phyloP scores from a whole-genome alignment of 106 monocot species.

The Gastrodia elata region DNA sequence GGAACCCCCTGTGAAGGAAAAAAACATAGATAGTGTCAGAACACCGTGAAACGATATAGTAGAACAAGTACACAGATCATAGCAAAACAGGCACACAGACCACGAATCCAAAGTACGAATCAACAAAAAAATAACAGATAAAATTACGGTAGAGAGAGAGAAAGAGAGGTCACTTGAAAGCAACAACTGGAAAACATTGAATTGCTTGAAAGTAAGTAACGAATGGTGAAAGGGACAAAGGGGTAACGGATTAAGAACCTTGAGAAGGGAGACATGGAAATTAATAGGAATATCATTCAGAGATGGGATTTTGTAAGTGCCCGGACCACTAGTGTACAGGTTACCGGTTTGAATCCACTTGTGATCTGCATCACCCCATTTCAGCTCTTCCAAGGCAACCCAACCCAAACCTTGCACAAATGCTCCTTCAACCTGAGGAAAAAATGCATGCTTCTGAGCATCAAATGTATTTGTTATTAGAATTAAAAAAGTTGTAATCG shows the following conservation, averaged over 20 bases:
- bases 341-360: conserved; percentile 83
- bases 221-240: not conserved
- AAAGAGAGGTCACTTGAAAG: not conserved
- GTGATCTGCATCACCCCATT: conserved; percentile 95
- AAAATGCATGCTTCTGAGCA: not conserved
- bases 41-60: too few relatives aligned
- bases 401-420: conserved; percentile 97
- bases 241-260: conserved; percentile 33
- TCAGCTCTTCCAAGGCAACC: conserved; percentile 88
- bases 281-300: conserved; percentile 89
- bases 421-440: conserved; percentile 81
- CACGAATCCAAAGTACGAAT: too few relatives aligned
- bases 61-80: too few relatives aligned
- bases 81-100: too few relatives aligned
- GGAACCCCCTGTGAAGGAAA: conserved; percentile 45
- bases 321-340: conserved; percentile 84
- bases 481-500: not conserved
- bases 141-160: too few relatives aligned
- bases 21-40: not conserved
- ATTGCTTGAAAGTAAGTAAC: not conserved
- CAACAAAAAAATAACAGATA: too few relatives aligned
- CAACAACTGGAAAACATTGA: not conserved
- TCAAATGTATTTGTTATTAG: not conserved
- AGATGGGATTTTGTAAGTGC: conserved; percentile 88
- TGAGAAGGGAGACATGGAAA: conserved; percentile 85